A percentile compares a stretch with the other conserved stretches of the same genome.
Evolutionary conservation across 208 protist genomes (phyloP).

Genomic region (Wallacemonas collosoma): DNA sequence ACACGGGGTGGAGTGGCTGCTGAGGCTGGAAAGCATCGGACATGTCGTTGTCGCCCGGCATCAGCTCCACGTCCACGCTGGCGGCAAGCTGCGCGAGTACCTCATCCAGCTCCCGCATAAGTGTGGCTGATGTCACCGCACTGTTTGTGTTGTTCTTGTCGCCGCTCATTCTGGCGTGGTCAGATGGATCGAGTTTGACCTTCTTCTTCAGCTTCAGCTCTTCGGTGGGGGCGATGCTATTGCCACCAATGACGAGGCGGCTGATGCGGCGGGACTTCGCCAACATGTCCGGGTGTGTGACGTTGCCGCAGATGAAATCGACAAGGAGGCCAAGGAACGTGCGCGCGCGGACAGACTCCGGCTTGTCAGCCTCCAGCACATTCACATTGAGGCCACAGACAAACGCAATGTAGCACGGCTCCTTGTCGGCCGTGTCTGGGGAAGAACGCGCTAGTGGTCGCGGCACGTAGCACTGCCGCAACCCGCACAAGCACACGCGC

Average conservation of each 20-base stretch:
- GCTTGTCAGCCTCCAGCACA: conserved; percentile 18
- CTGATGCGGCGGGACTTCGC: conserved; percentile 54
- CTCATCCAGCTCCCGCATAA: conserved; percentile 79
- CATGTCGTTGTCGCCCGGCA: conserved; percentile 91
- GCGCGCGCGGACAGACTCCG: conserved; percentile 28
- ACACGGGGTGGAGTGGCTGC: conserved; percentile 90
- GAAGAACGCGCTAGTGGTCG: conserved; percentile 23
- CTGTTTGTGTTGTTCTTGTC: conserved; percentile 38
- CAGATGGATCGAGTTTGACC: conserved; percentile 82
- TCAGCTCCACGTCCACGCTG: conserved; percentile 87
- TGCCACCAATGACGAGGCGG: conserved; percentile 82
- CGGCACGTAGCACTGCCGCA: conserved; percentile 52
- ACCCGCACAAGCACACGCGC: conserved; percentile 55
- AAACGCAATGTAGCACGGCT: conserved; percentile 85
- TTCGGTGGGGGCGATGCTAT: conserved; percentile 87
- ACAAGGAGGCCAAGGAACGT: conserved; percentile 72
- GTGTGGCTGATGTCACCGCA: conserved; percentile 49
- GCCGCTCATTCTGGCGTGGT: conserved; percentile 73
- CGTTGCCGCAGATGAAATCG: conserved; percentile 77
- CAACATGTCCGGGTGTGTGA: conserved; percentile 47
- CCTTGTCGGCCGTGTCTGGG: neutral
- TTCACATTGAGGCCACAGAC: conserved; percentile 68
- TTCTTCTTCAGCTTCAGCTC: conserved; percentile 86
- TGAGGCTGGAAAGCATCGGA: conserved; percentile 91
- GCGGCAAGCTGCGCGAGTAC: conserved; percentile 62